A percentile compares a stretch with the other conserved stretches of the same genome.
Conservation (phyloP, 805 yeast species). For the Saccharomycopsis vini region DNA sequence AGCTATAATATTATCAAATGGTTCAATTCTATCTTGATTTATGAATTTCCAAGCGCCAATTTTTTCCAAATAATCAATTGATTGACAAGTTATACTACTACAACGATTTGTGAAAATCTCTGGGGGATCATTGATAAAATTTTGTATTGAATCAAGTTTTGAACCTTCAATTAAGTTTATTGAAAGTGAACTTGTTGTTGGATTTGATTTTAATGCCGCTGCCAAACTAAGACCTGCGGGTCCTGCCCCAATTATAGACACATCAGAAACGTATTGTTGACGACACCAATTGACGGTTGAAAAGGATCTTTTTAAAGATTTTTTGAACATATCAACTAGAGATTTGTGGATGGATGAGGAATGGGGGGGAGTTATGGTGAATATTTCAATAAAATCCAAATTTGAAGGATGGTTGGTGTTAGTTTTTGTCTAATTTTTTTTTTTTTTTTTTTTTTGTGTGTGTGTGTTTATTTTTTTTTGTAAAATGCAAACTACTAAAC, state of each 20-base stretch:
- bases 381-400: no score
- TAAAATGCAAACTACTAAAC: no score
- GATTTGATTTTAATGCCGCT: conserved; percentile 67
- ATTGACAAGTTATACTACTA: conserved; percentile 76
- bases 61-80: conserved; percentile 51
- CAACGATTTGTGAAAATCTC: conserved; percentile 64
- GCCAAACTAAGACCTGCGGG: conserved; percentile 91
- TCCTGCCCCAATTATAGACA: conserved; percentile 91
- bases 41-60: conserved; percentile 75
- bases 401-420: no score
- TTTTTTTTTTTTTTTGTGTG: no score
- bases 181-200: conserved; percentile 46
- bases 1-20: conserved; percentile 74
- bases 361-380: no score
- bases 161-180: conserved; percentile 71
- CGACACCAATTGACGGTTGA: not conserved
- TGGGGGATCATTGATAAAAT: conserved; percentile 38
- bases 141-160: conserved; percentile 42
- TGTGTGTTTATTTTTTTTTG: no score
- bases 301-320: no score
- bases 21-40: conserved; percentile 59
- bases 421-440: no score
- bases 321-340: no score
- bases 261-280: conserved; percentile 36
- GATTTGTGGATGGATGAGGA: no score